Conservation (phyloP, 345 rosid species). For the Rubroshorea leprosula region DNA sequence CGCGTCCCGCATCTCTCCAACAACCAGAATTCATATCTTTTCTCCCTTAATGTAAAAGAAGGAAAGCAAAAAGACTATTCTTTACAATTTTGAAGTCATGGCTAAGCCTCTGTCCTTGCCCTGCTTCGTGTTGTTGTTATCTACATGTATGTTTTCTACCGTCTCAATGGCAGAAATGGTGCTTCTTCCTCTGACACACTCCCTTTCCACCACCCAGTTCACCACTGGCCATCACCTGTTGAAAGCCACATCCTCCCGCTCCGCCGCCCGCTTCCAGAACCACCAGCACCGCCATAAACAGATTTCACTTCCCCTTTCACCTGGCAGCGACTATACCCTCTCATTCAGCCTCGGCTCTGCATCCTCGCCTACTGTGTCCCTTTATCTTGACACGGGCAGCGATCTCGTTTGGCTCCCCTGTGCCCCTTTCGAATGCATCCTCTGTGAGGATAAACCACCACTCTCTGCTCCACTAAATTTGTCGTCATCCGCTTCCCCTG, state of each 20-base stretch:
- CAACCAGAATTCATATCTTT: background rate
- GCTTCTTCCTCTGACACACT: conserved; percentile 56
- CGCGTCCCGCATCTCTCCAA: too few relatives aligned
- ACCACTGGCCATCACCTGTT: conserved; percentile 70
- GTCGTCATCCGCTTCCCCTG: conserved; percentile 44
- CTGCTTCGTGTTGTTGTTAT: conserved; percentile 27
- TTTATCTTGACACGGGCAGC: conserved; percentile 92
- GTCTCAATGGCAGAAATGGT: conserved; percentile 25
- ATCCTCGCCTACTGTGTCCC: conserved; percentile 48
- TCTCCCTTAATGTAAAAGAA: background rate
- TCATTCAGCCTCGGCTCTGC: conserved; percentile 47
- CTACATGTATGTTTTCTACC: conserved; percentile 15
- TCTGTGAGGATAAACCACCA: conserved; percentile 63
- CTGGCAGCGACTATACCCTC: conserved; percentile 86
- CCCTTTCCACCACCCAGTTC: conserved; percentile 54
- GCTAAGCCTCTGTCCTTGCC: conserved; percentile 3
- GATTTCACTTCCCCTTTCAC: conserved; percentile 74
- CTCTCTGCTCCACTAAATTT: conserved; percentile 29
- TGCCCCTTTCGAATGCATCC: conserved; percentile 78
- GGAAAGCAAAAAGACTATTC: background rate
- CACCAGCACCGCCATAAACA: conserved; percentile 42
- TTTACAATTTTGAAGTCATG: background rate
- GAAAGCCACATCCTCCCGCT: conserved; percentile 60
- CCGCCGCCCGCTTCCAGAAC: conserved; percentile 62
- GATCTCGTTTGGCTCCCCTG: conserved; percentile 98